Percentiles rank a stretch among this genome's conserved stretches.
phyloP scores from a whole-genome alignment of 2,329 filamentous ascomycete species.

The Thielaviopsis ethacetica region DNA sequence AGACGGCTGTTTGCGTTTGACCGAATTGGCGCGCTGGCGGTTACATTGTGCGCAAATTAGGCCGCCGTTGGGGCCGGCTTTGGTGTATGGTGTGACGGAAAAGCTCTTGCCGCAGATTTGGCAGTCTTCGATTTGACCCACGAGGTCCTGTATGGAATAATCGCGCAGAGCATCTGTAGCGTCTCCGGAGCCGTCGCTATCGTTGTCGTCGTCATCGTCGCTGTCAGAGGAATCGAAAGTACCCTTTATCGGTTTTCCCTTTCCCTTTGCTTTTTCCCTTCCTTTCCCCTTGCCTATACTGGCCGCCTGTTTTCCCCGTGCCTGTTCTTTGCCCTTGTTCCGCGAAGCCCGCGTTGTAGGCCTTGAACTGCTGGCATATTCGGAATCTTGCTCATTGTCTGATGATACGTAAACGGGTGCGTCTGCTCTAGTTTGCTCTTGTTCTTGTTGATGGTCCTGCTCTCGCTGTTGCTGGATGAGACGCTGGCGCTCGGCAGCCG shows the following conservation, averaged over 20 bases:
- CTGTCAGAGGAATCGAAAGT: slow-evolving; percentile 12
- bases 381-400: neutral
- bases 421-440: slow-evolving; percentile 4
- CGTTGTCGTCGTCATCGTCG: slow-evolving; percentile 21
- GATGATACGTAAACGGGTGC: neutral
- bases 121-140: slow-evolving; percentile 80
- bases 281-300: neutral
- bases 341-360: neutral
- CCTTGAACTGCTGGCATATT: neutral
- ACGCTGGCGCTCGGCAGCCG: slow-evolving; percentile 32
- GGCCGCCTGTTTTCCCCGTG: neutral
- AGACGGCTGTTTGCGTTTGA: slow-evolving; percentile 33
- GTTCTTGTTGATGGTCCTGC: slow-evolving; percentile 10
- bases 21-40: slow-evolving; percentile 34
- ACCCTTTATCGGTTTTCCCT: slow-evolving; percentile 15
- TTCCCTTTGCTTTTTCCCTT: slow-evolving; percentile 7
- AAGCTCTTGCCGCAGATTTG: slow-evolving; percentile 75
- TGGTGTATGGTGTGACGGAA: slow-evolving; percentile 80
- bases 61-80: slow-evolving; percentile 65
- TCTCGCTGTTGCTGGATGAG: slow-evolving; percentile 16
- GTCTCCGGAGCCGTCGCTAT: neutral
- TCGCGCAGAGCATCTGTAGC: neutral
- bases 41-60: slow-evolving; percentile 74
- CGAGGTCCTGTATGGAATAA: slow-evolving; percentile 19
- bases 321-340: neutral